Percentiles rank a stretch among this genome's conserved stretches.
Evolutionary conservation across 208 protist genomes (phyloP).

Genomic region (Trypanosoma scelopori): DNA sequence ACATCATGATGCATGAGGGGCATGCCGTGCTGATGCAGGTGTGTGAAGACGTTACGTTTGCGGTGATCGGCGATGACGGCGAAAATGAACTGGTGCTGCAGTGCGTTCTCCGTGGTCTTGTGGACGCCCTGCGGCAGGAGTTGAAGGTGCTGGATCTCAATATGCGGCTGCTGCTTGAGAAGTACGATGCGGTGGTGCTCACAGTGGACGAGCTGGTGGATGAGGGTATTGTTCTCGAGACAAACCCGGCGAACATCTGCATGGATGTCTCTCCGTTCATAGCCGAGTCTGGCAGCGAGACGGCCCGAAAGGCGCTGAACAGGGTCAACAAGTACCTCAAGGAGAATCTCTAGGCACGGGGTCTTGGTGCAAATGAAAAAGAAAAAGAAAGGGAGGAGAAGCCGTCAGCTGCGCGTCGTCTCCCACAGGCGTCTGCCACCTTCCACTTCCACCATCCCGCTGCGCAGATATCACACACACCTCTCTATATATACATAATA

Average conservation of each 20-base stretch:
- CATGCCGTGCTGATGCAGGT: constrained; percentile 70
- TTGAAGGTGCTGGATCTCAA: constrained; percentile 56
- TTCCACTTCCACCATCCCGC: too few relatives aligned
- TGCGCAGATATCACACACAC: too few relatives aligned
- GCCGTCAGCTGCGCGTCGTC: too few relatives aligned
- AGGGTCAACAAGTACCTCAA: constrained; percentile 86
- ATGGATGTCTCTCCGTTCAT: constrained; percentile 63
- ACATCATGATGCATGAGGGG: constrained; percentile 78
- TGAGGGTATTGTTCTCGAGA: constrained; percentile 87
- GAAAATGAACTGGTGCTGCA: constrained; percentile 88
- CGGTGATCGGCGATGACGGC: constrained; percentile 73
- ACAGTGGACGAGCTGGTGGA: constrained; percentile 91
- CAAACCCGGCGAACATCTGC: constrained; percentile 52
- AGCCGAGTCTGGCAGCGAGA: constrained; percentile 54
- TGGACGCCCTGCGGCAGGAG: constrained; percentile 62
- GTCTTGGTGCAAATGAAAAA: background rate
- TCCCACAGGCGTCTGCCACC: background rate
- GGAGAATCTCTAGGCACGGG: constrained; percentile 58
- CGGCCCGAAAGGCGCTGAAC: constrained; percentile 64
- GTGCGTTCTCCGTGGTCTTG: constrained; percentile 58
- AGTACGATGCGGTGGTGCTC: constrained; percentile 86
- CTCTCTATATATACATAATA: too few relatives aligned
- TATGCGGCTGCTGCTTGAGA: constrained; percentile 61
- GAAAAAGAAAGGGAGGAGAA: too few relatives aligned
- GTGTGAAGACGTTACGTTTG: constrained; percentile 63